phyloP scores from a whole-genome alignment of 345 rosid genomes.

The Hirschfeldia incana region DNA sequence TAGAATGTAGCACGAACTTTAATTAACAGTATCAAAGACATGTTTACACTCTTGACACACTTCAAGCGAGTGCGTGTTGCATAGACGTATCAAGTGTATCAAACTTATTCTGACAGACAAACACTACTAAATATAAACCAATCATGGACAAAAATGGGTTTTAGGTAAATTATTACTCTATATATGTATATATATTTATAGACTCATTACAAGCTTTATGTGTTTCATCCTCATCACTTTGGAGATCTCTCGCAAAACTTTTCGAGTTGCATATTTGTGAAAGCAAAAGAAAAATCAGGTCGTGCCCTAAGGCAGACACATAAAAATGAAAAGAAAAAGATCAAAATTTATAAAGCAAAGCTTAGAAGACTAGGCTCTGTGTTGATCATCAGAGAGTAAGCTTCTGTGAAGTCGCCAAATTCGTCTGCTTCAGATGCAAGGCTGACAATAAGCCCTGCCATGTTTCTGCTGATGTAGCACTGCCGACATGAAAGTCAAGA shows the following conservation, averaged over 20 bases:
- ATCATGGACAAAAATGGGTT: background rate
- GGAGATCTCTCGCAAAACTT: slow-evolving; percentile 26
- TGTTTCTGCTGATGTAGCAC: slow-evolving; percentile 64
- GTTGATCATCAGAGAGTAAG: slow-evolving; percentile 48
- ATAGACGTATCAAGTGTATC: background rate
- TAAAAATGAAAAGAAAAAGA: slow-evolving; percentile 15
- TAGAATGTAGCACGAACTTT: slow-evolving; percentile 9
- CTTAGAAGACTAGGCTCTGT: background rate
- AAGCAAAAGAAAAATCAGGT: slow-evolving; percentile 1
- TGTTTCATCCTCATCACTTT: slow-evolving; percentile 8
- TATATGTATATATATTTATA: background rate
- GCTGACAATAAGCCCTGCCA: slow-evolving; percentile 91
- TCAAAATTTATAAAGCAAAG: slow-evolving; percentile 41
- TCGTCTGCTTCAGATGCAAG: slow-evolving; percentile 61
- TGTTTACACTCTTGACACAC: background rate
- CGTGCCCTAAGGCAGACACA: slow-evolving; percentile 5
- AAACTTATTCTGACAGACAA: background rate
- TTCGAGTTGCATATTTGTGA: slow-evolving; percentile 19
- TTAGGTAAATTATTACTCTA: background rate
- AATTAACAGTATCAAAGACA: background rate
- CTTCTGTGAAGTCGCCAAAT: slow-evolving; percentile 57
- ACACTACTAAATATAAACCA: background rate
- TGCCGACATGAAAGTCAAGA: slow-evolving; percentile 63
- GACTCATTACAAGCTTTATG: slow-evolving; percentile 30
- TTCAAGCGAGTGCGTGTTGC: background rate